phyloP scores from a whole-genome alignment of 768 basidiomycete genomes.

The Kwoniella bestiolae region DNA sequence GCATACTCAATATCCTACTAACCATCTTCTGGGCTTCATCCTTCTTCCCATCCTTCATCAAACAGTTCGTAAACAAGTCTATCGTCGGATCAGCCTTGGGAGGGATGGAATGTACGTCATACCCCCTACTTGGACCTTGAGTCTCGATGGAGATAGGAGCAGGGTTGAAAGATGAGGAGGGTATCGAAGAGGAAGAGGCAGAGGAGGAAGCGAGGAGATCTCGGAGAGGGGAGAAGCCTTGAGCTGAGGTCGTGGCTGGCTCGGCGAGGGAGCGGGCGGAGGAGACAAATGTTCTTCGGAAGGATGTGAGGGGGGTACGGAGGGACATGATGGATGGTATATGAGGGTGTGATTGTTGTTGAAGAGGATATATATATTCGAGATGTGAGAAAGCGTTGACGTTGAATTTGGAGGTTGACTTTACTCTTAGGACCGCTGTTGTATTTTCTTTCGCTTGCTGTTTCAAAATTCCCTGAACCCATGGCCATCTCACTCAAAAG shows the following conservation, averaged over 20 bases:
- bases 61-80: conserved; percentile 53
- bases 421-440: neutral
- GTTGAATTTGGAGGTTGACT: neutral
- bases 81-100: conserved; percentile 51
- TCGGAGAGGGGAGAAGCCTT: conserved; percentile 25
- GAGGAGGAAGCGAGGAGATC: conserved; percentile 22
- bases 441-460: neutral
- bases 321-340: conserved; percentile 19
- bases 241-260: neutral
- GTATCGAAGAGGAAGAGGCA: conserved; percentile 2
- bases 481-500: neutral
- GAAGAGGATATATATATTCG: neutral
- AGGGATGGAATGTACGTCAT: conserved; percentile 40
- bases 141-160: conserved; percentile 11
- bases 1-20: conserved; percentile 36
- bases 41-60: conserved; percentile 57
- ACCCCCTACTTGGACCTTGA: conserved; percentile 30
- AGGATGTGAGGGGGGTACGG: conserved; percentile 1
- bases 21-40: conserved; percentile 47
- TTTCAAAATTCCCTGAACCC: conserved; percentile 1
- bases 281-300: conserved; percentile 4
- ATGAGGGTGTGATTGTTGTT: no score
- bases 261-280: neutral
- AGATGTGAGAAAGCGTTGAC: neutral
- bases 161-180: conserved; percentile 12